These are phyloP conservation scores for Mycena vulgaris DNA, from an alignment of 768 basidiomycete genomes.

Conservation along the genomic window DNA sequence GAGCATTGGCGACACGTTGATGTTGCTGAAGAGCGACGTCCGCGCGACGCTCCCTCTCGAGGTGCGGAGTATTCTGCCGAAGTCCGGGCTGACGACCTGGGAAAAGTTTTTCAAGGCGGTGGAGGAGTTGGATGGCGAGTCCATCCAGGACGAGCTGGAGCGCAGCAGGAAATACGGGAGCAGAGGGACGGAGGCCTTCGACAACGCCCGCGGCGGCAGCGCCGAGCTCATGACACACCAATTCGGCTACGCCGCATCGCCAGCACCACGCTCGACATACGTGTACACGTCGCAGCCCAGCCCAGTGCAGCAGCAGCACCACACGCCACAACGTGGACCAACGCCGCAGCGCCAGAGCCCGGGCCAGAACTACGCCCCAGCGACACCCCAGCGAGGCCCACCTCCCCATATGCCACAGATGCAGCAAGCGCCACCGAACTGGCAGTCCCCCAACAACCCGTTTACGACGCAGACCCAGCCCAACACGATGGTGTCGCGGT, in stretches of 20 bases:
- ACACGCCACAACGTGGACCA: background rate
- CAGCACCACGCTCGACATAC: background rate
- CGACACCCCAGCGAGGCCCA: background rate
- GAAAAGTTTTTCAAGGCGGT: constrained; percentile 21
- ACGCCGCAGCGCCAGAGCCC: background rate
- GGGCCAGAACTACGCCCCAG: background rate
- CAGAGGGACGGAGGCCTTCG: too few relatives aligned
- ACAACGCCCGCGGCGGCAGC: too few relatives aligned
- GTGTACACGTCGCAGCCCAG: too few relatives aligned
- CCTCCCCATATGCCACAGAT: background rate
- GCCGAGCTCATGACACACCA: too few relatives aligned
- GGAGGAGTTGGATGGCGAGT: background rate
- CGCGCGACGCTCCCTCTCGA: constrained; percentile 18
- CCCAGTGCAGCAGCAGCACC: too few relatives aligned
- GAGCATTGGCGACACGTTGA: background rate
- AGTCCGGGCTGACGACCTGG: background rate
- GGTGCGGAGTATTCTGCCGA: background rate
- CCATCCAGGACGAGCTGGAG: constrained; percentile 10
- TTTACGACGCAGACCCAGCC: background rate
- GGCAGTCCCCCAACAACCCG: background rate
- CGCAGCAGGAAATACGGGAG: background rate
- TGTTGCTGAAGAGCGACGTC: constrained; percentile 10
- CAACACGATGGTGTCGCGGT: background rate
- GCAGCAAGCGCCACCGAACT: too few relatives aligned
- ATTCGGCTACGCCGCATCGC: too few relatives aligned